These are phyloP conservation scores for Aspergillus novofumigatus DNA, from an alignment of 2,329 filamentous ascomycete species.

Conservation along the genomic window DNA sequence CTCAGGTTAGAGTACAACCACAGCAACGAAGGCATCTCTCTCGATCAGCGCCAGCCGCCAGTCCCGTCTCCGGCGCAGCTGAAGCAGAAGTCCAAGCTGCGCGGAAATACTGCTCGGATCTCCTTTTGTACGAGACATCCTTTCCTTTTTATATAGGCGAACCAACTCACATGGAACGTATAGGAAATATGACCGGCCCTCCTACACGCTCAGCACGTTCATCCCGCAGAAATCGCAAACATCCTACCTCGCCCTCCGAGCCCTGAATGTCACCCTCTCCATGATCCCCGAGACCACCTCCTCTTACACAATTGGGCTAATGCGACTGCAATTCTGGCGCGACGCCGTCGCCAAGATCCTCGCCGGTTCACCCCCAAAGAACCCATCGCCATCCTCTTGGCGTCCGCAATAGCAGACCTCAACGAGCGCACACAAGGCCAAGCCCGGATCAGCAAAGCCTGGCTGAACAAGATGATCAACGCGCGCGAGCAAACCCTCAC, in stretches of 20 bases:
- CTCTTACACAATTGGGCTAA: conserved; percentile 75
- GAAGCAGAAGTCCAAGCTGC: conserved; percentile 51
- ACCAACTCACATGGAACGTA: background rate
- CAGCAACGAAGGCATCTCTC: conserved; percentile 25
- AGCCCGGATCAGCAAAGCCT: conserved; percentile 60
- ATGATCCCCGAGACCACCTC: conserved; percentile 86
- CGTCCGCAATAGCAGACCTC: conserved; percentile 63
- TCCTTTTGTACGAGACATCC: conserved; percentile 46
- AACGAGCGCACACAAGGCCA: conserved; percentile 43
- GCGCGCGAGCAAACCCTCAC: conserved; percentile 78
- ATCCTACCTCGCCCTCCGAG: conserved; percentile 84
- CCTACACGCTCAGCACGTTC: conserved; percentile 80
- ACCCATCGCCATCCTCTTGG: conserved; percentile 80
- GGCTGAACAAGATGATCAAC: conserved; percentile 72
- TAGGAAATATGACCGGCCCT: conserved; percentile 84
- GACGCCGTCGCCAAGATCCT: conserved; percentile 78
- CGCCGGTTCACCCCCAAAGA: conserved; percentile 78
- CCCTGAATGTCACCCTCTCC: conserved; percentile 89
- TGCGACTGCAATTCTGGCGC: conserved; percentile 94
- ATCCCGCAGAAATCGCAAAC: conserved; percentile 70
- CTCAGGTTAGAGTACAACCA: conserved; percentile 1
- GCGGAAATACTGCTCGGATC: conserved; percentile 55
- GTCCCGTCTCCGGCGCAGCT: conserved; percentile 23
- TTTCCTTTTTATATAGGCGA: background rate
- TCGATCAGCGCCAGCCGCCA: conserved; percentile 12